These are phyloP conservation scores for Strigomonas culicis DNA, from an alignment of 208 protist genomes.

Conservation along the genomic window DNA sequence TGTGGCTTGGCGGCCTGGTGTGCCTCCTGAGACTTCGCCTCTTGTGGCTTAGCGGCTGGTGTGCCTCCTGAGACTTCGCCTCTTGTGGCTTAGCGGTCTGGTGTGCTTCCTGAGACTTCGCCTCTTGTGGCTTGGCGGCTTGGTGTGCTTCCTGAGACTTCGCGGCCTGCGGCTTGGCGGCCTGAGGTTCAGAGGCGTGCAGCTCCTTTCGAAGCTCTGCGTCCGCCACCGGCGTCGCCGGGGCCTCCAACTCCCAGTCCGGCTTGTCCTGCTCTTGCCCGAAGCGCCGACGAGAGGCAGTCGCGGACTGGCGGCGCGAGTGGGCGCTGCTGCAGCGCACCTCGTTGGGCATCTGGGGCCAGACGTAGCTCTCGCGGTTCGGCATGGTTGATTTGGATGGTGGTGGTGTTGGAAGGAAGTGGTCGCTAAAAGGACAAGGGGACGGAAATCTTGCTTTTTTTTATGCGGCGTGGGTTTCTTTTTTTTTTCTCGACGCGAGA, in stretches of 20 bases:
- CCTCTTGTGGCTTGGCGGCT: too few species aligned
- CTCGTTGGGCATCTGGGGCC: conserved; percentile 62
- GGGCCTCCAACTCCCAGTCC: conserved; percentile 46
- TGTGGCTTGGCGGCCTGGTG: too few species aligned
- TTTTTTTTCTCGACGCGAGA: too few species aligned
- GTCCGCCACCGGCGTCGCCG: conserved; percentile 16
- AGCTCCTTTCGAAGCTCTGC: background rate
- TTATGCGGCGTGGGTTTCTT: too few species aligned
- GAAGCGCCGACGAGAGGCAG: conserved; percentile 35
- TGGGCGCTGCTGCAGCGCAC: conserved; percentile 41
- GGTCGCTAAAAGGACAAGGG: background rate
- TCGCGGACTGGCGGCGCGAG: conserved; percentile 41
- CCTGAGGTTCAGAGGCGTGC: background rate
- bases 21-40: too few species aligned
- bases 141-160: background rate
- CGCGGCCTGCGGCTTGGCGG: too few species aligned
- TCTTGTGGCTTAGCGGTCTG: too few species aligned
- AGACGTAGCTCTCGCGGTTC: conserved; percentile 43
- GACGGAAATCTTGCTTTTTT: too few species aligned
- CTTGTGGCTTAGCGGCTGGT: too few species aligned
- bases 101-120: too few species aligned
- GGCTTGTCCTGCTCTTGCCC: conserved; percentile 20
- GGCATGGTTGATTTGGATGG: conserved; percentile 24
- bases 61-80: too few species aligned
- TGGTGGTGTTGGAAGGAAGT: background rate